Conservation (phyloP, 768 basidiomycete genomes). For the Xerocomus spinulosus region DNA sequence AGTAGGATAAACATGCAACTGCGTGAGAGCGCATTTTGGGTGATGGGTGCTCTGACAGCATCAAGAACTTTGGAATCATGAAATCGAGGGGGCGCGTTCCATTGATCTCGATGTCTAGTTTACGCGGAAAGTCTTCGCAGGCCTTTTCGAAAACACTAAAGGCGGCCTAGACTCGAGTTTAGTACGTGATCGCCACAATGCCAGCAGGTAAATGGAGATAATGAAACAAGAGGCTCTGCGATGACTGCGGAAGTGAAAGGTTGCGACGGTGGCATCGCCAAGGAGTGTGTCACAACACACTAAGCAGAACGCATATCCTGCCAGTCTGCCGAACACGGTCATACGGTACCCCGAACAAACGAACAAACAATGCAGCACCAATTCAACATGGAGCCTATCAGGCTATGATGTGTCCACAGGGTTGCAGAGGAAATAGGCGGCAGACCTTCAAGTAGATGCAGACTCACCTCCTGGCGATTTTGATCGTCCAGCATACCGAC, state of each 20-base stretch:
- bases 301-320: neutral
- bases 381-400: neutral
- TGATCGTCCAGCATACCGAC: constrained; percentile 77
- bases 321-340: constrained; percentile 5
- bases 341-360: constrained; percentile 5
- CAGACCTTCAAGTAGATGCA: neutral
- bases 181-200: constrained; percentile 9
- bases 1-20: constrained; percentile 91
- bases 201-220: neutral
- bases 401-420: neutral
- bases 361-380: constrained; percentile 7
- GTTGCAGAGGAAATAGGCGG: neutral
- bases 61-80: constrained; percentile 94
- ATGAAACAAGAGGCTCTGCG: neutral
- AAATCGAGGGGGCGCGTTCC: constrained; percentile 92
- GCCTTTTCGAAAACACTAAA: constrained; percentile 94
- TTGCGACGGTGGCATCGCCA: neutral
- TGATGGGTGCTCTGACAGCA: constrained; percentile 78
- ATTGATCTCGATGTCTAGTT: constrained; percentile 90
- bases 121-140: constrained; percentile 94
- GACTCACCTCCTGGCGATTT: constrained; percentile 82
- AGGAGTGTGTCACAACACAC: constrained; percentile 7
- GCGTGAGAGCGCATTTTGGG: constrained; percentile 92
- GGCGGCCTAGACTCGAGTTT: constrained; percentile 55
- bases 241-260: constrained; percentile 3